Conservation (phyloP, 2,329 filamentous ascomycete species). For the Coleophoma cylindrospora region DNA sequence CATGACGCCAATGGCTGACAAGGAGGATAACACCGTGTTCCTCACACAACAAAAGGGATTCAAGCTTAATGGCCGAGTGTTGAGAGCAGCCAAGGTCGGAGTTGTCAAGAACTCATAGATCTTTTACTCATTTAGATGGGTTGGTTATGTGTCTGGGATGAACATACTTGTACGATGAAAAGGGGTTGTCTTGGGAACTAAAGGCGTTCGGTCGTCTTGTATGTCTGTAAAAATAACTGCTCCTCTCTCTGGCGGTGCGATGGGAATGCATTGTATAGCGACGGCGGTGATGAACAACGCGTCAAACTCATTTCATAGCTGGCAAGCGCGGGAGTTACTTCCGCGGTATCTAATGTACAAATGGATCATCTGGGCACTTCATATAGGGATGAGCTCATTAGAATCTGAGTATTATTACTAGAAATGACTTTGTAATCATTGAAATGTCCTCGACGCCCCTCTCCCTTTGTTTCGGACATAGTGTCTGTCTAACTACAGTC, state of each 20-base stretch:
- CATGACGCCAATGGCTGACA: slow-evolving; percentile 80
- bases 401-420: too few species aligned
- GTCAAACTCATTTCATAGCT: slow-evolving; percentile 2
- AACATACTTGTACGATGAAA: slow-evolving; percentile 14
- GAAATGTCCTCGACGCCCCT: too few species aligned
- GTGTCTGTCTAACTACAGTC: too few species aligned
- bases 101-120: slow-evolving; percentile 72
- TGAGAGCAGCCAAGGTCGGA: slow-evolving; percentile 92
- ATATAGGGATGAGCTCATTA: too few species aligned
- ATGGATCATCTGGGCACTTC: neutral
- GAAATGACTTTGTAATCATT: too few species aligned
- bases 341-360: neutral
- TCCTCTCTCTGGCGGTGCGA: slow-evolving; percentile 19
- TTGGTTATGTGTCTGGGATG: neutral
- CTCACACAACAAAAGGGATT: slow-evolving; percentile 95
- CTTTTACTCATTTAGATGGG: neutral
- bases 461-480: too few species aligned
- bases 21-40: slow-evolving; percentile 88
- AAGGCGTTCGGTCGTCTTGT: slow-evolving; percentile 14
- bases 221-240: slow-evolving; percentile 16
- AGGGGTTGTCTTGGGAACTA: slow-evolving; percentile 3
- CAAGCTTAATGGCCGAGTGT: slow-evolving; percentile 80
- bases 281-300: slow-evolving; percentile 2
- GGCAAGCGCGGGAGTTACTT: slow-evolving; percentile 6
- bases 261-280: slow-evolving; percentile 13